phyloP scores from a whole-genome alignment of 805 yeast species.

The Pichia exigua region DNA sequence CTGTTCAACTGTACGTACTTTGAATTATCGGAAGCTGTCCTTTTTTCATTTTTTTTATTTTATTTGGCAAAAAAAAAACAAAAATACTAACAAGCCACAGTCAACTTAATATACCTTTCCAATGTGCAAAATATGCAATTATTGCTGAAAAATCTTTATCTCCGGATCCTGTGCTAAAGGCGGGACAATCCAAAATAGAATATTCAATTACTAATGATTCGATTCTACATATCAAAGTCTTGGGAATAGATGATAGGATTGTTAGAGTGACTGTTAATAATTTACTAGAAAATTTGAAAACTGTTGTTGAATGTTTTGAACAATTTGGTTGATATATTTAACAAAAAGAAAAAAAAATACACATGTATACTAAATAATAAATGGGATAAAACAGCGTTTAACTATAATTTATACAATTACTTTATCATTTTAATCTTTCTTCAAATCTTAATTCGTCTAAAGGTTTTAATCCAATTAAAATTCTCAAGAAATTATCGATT shows the following conservation, averaged over 20 bases:
- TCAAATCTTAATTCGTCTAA: constrained; percentile 90
- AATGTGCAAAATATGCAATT: constrained; percentile 45
- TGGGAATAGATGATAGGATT: constrained; percentile 62
- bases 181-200: constrained; percentile 49
- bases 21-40: background rate
- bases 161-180: constrained; percentile 79
- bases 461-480: constrained; percentile 84
- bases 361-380: background rate
- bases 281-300: constrained; percentile 66
- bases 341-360: background rate
- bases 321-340: constrained; percentile 39
- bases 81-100: constrained; percentile 5
- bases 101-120: constrained; percentile 59
- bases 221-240: constrained; percentile 39
- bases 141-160: constrained; percentile 54
- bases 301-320: constrained; percentile 74
- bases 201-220: constrained; percentile 30
- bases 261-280: constrained; percentile 81
- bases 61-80: background rate
- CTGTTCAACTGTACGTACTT: constrained; percentile 1
- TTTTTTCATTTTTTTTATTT: background rate
- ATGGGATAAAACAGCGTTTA: too few relatives aligned
- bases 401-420: too few relatives aligned
- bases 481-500: constrained; percentile 81
- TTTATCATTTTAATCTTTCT: constrained; percentile 55